A percentile compares a stretch with the other conserved stretches of the same genome.
Evolutionary conservation across 495 filamentous ascomycete species (phyloP).

Genomic region (Darksidea phi): DNA sequence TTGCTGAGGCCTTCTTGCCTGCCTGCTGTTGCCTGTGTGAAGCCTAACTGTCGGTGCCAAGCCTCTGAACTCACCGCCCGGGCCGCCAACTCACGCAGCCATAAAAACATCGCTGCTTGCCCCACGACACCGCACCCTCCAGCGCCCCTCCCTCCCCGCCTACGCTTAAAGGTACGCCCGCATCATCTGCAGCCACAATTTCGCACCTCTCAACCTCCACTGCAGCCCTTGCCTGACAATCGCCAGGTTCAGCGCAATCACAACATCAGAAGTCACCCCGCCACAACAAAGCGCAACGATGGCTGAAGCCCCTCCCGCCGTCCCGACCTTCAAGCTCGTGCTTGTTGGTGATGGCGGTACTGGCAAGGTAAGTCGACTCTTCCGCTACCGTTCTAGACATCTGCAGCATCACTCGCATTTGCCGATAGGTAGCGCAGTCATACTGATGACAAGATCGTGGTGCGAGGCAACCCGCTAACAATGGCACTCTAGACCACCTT

Average conservation of each 20-base stretch:
- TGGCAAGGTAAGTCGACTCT: constrained; percentile 79
- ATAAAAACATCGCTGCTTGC: constrained; percentile 30
- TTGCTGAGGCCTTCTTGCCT: constrained; percentile 15
- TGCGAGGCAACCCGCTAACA: constrained; percentile 12
- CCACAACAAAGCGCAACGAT: constrained; percentile 39
- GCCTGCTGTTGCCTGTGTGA: constrained; percentile 29
- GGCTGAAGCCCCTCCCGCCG: constrained; percentile 47
- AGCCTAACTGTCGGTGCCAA: constrained; percentile 6
- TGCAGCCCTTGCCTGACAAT: constrained; percentile 11
- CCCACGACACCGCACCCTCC: constrained; percentile 32
- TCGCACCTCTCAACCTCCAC: background rate
- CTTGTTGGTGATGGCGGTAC: constrained; percentile 99
- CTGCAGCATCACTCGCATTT: background rate
- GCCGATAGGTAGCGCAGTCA: constrained; percentile 25
- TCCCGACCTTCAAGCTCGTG: constrained; percentile 95
- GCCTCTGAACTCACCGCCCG: constrained; percentile 18
- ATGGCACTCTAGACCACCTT: constrained; percentile 80
- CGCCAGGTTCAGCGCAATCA: constrained; percentile 27
- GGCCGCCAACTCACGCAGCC: constrained; percentile 21
- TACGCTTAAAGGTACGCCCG: constrained; percentile 5
- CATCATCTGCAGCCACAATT: background rate
- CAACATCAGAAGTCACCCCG: constrained; percentile 36
- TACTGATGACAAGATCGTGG: constrained; percentile 2
- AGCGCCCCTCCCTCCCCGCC: constrained; percentile 13
- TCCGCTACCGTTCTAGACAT: background rate